A percentile compares a stretch with the other conserved stretches of the same genome.
These are phyloP conservation scores for Chlamydomonas applanata DNA, from an alignment of 139 green algal species.

Conservation along the genomic window DNA sequence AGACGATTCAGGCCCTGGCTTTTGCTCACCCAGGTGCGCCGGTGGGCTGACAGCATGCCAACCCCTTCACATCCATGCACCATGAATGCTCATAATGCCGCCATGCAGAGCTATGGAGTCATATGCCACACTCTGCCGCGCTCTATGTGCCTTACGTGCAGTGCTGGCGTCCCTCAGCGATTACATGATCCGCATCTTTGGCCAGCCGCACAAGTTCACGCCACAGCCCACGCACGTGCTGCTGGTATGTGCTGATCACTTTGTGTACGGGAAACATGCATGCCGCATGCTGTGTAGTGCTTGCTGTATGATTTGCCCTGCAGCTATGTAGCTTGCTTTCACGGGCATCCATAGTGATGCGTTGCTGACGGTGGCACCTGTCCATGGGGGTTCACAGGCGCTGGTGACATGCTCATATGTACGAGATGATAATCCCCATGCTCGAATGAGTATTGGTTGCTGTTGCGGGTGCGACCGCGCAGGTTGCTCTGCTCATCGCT, in stretches of 20 bases:
- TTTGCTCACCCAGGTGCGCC: neutral
- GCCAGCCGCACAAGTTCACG: constrained; percentile 14
- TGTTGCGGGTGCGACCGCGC: too few species aligned
- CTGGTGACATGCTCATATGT: too few species aligned
- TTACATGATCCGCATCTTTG: constrained; percentile 9
- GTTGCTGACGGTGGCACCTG: too few species aligned
- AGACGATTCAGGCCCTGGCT: neutral
- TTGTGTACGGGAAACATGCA: too few species aligned
- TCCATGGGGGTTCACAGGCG: too few species aligned
- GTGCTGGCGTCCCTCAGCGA: constrained; percentile 2
- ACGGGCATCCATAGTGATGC: too few species aligned
- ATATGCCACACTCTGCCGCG: neutral
- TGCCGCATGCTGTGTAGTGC: too few species aligned
- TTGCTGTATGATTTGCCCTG: too few species aligned
- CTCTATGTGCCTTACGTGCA: neutral
- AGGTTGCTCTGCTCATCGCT: constrained; percentile 5
- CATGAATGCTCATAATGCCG: neutral
- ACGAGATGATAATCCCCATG: too few species aligned
- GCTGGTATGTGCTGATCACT: neutral
- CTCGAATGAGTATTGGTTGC: too few species aligned
- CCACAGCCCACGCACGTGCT: constrained; percentile 16
- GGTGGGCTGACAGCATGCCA: too few species aligned
- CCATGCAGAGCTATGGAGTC: neutral
- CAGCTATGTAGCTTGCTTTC: too few species aligned
- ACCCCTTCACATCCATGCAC: neutral